Conservation (phyloP, 768 basidiomycete species). For the Collybia mongolica region DNA sequence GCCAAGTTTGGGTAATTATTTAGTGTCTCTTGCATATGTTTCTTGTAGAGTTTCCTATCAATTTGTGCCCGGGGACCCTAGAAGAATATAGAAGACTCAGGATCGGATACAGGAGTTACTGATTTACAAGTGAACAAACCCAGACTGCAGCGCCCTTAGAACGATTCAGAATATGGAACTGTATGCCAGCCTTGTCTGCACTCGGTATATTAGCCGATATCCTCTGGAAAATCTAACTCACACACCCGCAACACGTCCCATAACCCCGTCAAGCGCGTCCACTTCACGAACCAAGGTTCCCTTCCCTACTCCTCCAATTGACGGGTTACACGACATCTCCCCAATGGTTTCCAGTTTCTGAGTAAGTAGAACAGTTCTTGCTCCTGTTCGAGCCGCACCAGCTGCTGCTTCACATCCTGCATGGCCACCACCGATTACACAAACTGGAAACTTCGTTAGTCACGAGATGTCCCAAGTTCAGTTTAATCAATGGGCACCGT, state of each 20-base stretch:
- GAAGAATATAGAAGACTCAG: not conserved
- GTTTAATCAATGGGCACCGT: no score
- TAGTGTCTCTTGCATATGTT: conserved; percentile 73
- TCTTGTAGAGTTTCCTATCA: conserved; percentile 81
- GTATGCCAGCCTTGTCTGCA: conserved; percentile 83
- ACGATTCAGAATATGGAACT: conserved; percentile 82
- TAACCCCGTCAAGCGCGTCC: conserved; percentile 86
- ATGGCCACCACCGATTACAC: conserved; percentile 90
- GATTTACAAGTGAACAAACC: conserved; percentile 47
- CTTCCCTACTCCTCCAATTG: conserved; percentile 90
- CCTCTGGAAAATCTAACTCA: not conserved
- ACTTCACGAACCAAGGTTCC: conserved; percentile 90
- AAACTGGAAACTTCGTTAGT: conserved; percentile 41
- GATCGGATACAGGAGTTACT: no score
- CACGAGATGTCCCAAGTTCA: no score
- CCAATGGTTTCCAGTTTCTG: conserved; percentile 82
- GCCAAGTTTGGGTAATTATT: conserved; percentile 67
- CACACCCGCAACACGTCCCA: conserved; percentile 79
- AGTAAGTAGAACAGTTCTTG: conserved; percentile 77
- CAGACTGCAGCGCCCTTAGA: conserved; percentile 90
- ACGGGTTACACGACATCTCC: conserved; percentile 86
- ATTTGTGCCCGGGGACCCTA: conserved; percentile 91
- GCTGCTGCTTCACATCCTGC: conserved; percentile 93
- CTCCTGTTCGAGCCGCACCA: conserved; percentile 81
- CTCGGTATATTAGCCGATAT: not conserved